phyloP scores from a whole-genome alignment of 768 basidiomycete species.

The Agaricus sinodeliciosus region DNA sequence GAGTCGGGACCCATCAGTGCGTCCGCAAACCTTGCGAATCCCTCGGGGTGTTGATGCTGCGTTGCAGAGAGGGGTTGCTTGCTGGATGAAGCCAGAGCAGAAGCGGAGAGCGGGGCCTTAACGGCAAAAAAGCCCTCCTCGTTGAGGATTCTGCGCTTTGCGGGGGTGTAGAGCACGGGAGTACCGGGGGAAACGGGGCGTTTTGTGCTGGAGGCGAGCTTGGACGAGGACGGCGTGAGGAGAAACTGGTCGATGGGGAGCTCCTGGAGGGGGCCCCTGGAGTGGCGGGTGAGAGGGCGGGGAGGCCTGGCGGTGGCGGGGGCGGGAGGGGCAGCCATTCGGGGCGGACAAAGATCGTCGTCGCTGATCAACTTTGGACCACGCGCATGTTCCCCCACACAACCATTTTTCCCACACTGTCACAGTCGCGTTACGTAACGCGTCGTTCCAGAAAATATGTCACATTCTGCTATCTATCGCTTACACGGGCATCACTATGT shows the following conservation, averaged over 20 bases:
- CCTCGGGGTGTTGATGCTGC: conserved; percentile 1
- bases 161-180: conserved; percentile 46
- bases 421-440: conserved; percentile 32
- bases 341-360: conserved; percentile 12
- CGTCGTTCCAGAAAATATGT: conserved; percentile 15
- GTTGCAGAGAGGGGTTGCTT: not conserved
- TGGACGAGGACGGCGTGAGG: conserved; percentile 24
- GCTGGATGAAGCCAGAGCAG: conserved; percentile 5
- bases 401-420: conserved; percentile 15
- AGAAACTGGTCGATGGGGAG: conserved; percentile 54
- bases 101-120: conserved; percentile 24
- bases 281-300: not conserved
- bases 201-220: conserved; percentile 39
- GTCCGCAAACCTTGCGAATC: conserved; percentile 16
- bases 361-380: conserved; percentile 16
- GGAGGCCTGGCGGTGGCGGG: conserved; percentile 6
- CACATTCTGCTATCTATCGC: conserved; percentile 9
- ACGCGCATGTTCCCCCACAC: conserved; percentile 13
- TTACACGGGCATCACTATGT: conserved; percentile 59
- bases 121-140: conserved; percentile 42
- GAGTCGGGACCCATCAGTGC: conserved; percentile 26
- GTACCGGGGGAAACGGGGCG: conserved; percentile 55
- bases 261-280: conserved; percentile 49
- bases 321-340: conserved; percentile 5
- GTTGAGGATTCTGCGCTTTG: conserved; percentile 62